Conservation (phyloP, 768 basidiomycete genomes). For the Melanogaster broomeanus region DNA sequence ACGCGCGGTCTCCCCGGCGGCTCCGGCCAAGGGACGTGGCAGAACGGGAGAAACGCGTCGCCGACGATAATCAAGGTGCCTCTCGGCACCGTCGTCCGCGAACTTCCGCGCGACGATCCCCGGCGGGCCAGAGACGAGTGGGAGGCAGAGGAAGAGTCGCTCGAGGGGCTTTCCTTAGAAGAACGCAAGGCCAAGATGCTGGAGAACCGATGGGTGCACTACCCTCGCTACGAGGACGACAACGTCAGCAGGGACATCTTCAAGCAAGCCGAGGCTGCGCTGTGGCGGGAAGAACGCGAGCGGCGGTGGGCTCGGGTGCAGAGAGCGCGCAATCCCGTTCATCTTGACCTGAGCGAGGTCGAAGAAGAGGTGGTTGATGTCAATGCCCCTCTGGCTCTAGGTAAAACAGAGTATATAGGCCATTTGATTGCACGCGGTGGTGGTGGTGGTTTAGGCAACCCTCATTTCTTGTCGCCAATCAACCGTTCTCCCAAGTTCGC, state of each 20-base stretch:
- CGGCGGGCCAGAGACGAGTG: constrained; percentile 66
- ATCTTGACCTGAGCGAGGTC: constrained; percentile 63
- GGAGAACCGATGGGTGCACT: constrained; percentile 76
- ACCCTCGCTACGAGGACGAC: constrained; percentile 63
- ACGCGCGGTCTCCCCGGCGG: constrained; percentile 66
- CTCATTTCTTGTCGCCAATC: constrained; percentile 68
- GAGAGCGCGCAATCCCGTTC: constrained; percentile 45
- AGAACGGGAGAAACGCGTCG: constrained; percentile 73
- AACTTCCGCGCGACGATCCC: constrained; percentile 68
- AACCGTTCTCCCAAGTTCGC: constrained; percentile 88
- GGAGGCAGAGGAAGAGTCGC: constrained; percentile 68
- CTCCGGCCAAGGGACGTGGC: constrained; percentile 84
- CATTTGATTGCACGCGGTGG: constrained; percentile 79
- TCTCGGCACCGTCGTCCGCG: constrained; percentile 84
- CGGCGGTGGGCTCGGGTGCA: constrained; percentile 48
- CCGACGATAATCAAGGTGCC: constrained; percentile 83
- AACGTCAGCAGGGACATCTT: constrained; percentile 68
- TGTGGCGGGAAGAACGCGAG: constrained; percentile 64
- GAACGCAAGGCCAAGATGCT: constrained; percentile 60
- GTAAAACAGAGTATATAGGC: constrained; percentile 53
- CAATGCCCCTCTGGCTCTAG: constrained; percentile 61
- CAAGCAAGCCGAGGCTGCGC: constrained; percentile 64
- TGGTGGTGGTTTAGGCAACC: constrained; percentile 83
- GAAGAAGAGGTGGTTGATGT: constrained; percentile 35
- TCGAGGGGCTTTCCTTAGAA: constrained; percentile 46